Evolutionary conservation across 495 filamentous ascomycete genomes (phyloP), one percentile per base, ranked within the genome.

Genomic region (Podospora conica): DNA sequence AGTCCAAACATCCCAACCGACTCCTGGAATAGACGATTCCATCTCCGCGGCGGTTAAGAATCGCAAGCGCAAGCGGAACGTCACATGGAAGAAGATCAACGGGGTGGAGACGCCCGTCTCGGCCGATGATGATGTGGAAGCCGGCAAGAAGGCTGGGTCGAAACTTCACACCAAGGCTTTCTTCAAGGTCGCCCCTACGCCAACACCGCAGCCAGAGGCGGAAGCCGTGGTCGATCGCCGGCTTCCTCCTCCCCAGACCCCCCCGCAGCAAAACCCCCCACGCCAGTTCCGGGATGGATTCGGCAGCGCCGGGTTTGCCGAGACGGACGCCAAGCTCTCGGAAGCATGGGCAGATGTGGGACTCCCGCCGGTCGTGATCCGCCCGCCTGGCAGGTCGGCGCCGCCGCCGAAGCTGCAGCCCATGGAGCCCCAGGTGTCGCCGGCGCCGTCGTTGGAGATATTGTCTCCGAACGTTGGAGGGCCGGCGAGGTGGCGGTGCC

Each of bases 21-120:
- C 6, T 15, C 29, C n/a, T 0, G n/a, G 33, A 22, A 53, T 15
- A 29, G 64, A 63, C 12, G 58, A 65, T 63, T 81, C 79, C 15
- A 80, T 78, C 27, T 73, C 74, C 4, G 71, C 73, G 6, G 71
- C 74, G 21, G 78, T 80, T 56, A 81, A 81, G 61, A 69, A 65
- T 48, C 76, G 78, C 33, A 77, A 76, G 64, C 75, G 79, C 59
- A 81, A 81, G 57, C 66, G 69, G 20, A 61, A 66, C 1, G 61
- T 73, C 12, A 58, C 69, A 20, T 77, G 76, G 69, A 78, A 79
- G 53, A 74, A 77, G 48, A 70, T 80, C 12, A 63, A 74, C 9
- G 78, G 78, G 3, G 72, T 80, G 1, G 77, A 79, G 57, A 75
- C 76, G 1, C 64, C 53, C 8, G 61, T 63, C 25, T 27, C 56